Base-by-base conservation (phyloP, 2,329 filamentous ascomycete species). In the Monilinia laxa region DNA sequence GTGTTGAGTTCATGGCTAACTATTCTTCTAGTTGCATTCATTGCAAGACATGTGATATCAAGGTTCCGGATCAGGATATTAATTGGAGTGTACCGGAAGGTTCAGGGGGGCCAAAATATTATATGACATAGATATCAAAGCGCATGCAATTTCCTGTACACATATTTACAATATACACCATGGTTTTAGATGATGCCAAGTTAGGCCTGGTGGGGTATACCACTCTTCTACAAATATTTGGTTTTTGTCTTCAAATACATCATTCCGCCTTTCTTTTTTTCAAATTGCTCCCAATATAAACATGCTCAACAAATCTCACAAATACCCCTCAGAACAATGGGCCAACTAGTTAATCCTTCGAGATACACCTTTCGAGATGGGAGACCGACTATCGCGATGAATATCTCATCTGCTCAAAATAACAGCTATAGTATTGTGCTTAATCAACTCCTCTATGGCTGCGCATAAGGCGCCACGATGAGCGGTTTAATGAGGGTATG, bases 31-130 rank as follows among this genome's bases (percentile, higher is more conserved):
- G 93, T 80, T 99, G 95, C 78, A 96, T 99, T 71, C 95, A 99
- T 80, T 99, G 95, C 85, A 99, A 99, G 85, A 99, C 95, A 18
- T 99, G 95, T 78, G 95, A 99, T 79, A 99, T 99, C 81, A 99
- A 99, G 82, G 94, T 92, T 20, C 95, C 95, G 10, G 87, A 89
- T 70, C 95, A 99, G 69, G 95, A 98, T 77, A 98, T 99, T 80
- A 69, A 68, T 35, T 69, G 68, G 68, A 64, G 57, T 25, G 63
- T 63, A 0, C 68, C 68, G 6, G 60, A 69, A 77, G 93, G 95
- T 71, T 95, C 94, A 62, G 95, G 89, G 73, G 87, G 87, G 1
- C 87, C 87, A 47, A 89, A 90, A 78, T 90, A 90, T 76, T 89
- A 88, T 78, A 87, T 88, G 85, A 87, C 86, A 31, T 77, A 73